Percentiles rank a stretch among this genome's conserved stretches.
phyloP scores from a whole-genome alignment of 164 flowering plant genomes.

The Dillenia turbinata region DNA sequence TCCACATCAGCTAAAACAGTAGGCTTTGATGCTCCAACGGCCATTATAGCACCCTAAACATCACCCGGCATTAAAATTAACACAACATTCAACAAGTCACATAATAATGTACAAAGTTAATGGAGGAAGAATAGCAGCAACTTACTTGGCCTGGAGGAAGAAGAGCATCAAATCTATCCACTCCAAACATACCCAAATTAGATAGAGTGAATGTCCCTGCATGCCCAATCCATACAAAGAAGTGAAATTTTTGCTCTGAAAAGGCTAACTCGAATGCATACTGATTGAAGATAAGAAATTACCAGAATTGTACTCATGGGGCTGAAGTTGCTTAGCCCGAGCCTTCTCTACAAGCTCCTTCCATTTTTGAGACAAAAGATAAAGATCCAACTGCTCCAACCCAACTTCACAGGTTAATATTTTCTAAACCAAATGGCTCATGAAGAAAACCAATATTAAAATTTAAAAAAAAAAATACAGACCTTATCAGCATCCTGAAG shows the following conservation, averaged over 20 bases:
- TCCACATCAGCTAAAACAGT: slow-evolving; percentile 72
- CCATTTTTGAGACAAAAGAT: slow-evolving; percentile 82
- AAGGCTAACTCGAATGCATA: not conserved
- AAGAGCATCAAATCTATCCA: slow-evolving; percentile 95
- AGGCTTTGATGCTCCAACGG: slow-evolving; percentile 97
- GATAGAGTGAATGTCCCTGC: slow-evolving; percentile 92
- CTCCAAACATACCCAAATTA: slow-evolving; percentile 98
- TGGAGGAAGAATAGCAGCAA: slow-evolving; percentile 1
- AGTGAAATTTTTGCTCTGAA: slow-evolving; percentile 3
- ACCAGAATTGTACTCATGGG: slow-evolving; percentile 92
- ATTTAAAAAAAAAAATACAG: not conserved
- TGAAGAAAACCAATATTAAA: not conserved
- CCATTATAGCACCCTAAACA: slow-evolving; percentile 93
- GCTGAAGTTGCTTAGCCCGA: slow-evolving; percentile 83
- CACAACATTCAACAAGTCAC: not conserved
- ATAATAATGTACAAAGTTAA: not conserved
- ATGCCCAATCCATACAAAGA: slow-evolving; percentile 7
- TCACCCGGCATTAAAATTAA: slow-evolving; percentile 7
- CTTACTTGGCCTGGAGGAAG: slow-evolving; percentile 98
- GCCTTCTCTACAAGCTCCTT: slow-evolving; percentile 84
- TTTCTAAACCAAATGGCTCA: slow-evolving; percentile 2
- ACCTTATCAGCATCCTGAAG: slow-evolving; percentile 97
- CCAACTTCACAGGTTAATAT: not conserved
- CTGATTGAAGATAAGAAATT: not conserved
- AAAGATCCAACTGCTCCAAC: slow-evolving; percentile 67